Percentiles rank a stretch among this genome's conserved stretches.
Evolutionary conservation across 2,329 filamentous ascomycete species (phyloP).

Genomic region (Aspergillus awamori): DNA sequence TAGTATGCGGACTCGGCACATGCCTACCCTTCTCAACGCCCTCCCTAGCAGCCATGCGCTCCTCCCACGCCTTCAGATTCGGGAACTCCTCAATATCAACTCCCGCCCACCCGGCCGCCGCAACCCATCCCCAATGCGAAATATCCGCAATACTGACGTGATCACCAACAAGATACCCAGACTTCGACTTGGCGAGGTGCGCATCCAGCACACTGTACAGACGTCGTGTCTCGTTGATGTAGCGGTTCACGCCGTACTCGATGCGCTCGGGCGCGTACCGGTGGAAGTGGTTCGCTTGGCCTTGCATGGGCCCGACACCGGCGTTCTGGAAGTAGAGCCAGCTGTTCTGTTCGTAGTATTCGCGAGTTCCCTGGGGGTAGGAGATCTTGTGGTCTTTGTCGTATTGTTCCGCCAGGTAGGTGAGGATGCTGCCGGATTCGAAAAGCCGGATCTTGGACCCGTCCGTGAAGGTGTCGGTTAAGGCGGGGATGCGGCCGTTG

Average conservation of each 20-base stretch:
- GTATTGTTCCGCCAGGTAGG: conserved; percentile 81
- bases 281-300: conserved; percentile 80
- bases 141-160: conserved; percentile 68
- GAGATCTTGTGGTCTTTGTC: conserved; percentile 81
- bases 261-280: conserved; percentile 83
- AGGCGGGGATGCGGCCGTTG: conserved; percentile 85
- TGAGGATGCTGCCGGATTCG: conserved; percentile 80
- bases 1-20: conserved; percentile 66
- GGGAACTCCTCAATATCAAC: conserved; percentile 76
- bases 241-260: conserved; percentile 78
- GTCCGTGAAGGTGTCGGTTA: conserved; percentile 77
- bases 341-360: conserved; percentile 77
- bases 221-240: conserved; percentile 79
- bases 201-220: conserved; percentile 77
- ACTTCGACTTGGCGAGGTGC: conserved; percentile 60
- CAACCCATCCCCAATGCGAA: conserved; percentile 77
- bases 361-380: conserved; percentile 70
- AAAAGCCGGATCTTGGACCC: conserved; percentile 75
- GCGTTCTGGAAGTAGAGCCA: conserved; percentile 82
- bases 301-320: conserved; percentile 81
- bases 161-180: conserved; percentile 56
- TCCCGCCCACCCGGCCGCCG: conserved; percentile 60
- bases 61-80: conserved; percentile 74
- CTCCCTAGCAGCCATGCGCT: conserved; percentile 68
- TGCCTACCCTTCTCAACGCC: conserved; percentile 75